Conservation (phyloP, 192 early-diverging fungal species). For the Thoreauomyces humboldtii region DNA sequence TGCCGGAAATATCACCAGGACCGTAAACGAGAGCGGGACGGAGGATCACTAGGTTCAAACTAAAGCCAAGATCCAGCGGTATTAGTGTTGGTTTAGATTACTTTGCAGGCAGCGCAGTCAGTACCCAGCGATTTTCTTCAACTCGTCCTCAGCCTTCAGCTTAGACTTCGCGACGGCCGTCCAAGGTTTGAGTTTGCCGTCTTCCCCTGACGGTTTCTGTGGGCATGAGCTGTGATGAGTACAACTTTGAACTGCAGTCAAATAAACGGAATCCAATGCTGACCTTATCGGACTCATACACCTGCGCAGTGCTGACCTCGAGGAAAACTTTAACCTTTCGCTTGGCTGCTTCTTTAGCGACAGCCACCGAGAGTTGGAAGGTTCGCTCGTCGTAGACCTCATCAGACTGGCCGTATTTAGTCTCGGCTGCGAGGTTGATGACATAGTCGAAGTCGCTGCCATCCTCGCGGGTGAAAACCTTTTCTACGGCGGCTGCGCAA, state of each 20-base stretch:
- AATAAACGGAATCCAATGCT: no score
- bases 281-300: conserved; percentile 81
- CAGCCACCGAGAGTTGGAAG: conserved; percentile 65
- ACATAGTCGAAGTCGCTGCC: conserved; percentile 83
- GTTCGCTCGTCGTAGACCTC: conserved; percentile 85
- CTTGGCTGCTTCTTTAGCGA: conserved; percentile 81
- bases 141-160: conserved; percentile 72
- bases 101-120: background rate
- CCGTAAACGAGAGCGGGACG: conserved; percentile 90
- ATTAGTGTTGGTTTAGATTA: background rate
- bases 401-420: conserved; percentile 84
- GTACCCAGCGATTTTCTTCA: conserved; percentile 73
- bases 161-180: conserved; percentile 73
- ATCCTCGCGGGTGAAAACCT: conserved; percentile 69
- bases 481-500: conserved; percentile 63
- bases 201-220: conserved; percentile 58
- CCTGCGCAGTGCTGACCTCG: conserved; percentile 84
- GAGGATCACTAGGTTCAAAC: conserved; percentile 78
- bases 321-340: conserved; percentile 72
- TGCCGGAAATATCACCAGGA: conserved; percentile 67
- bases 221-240: no score
- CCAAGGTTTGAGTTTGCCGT: conserved; percentile 80
- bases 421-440: conserved; percentile 92
- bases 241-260: no score
- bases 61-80: conserved; percentile 23